Conservation (phyloP, 108 stramenopile species). For the Skeletonema marinoi region DNA sequence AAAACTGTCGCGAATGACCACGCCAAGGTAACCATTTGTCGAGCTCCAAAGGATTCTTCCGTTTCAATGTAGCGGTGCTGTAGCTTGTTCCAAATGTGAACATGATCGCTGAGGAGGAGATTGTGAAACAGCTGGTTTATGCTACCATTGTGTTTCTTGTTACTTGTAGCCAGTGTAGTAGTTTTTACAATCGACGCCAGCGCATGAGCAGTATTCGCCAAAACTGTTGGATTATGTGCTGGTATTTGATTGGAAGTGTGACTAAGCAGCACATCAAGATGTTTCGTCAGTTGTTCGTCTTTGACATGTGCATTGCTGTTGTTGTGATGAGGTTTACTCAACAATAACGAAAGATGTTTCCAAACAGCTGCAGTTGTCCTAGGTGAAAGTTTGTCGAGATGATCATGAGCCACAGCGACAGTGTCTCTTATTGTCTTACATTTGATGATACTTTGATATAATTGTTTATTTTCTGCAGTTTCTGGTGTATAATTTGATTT, state of each 20-base stretch:
- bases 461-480: background rate
- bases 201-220: background rate
- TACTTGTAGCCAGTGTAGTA: background rate
- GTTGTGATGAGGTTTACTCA: background rate
- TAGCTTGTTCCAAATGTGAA: background rate
- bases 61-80: background rate
- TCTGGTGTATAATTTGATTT: background rate
- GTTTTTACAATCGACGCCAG: constrained; percentile 3
- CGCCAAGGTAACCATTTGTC: constrained; percentile 25
- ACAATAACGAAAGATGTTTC: background rate
- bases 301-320: background rate
- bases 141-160: background rate
- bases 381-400: constrained; percentile 1
- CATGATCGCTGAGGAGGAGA: background rate
- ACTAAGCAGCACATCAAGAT: background rate
- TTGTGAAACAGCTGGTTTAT: background rate
- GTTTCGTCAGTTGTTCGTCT: background rate
- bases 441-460: background rate
- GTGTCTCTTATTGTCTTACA: background rate
- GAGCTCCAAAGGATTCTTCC: constrained; percentile 6
- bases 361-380: background rate
- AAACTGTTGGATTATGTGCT: background rate
- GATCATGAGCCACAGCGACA: background rate
- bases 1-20: constrained; percentile 31
- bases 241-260: constrained; percentile 2